These are phyloP conservation scores for Roridomyces roridus DNA, from an alignment of 768 basidiomycete genomes.

Conservation along the genomic window DNA sequence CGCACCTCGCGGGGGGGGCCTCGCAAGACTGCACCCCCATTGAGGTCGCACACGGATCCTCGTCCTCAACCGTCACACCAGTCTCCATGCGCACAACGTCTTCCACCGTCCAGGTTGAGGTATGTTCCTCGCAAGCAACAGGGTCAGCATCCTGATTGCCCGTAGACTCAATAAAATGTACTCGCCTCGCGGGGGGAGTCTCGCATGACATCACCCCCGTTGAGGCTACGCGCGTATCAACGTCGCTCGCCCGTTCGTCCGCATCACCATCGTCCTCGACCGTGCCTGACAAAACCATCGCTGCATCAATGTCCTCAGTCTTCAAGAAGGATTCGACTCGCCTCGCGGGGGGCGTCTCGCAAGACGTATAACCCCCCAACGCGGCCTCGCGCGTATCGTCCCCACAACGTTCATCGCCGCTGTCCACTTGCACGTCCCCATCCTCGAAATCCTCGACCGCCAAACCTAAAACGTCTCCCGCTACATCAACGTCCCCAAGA, in stretches of 20 bases:
- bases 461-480: too few relatives aligned
- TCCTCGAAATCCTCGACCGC: too few relatives aligned
- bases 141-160: neutral
- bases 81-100: too few relatives aligned
- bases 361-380: neutral
- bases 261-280: neutral
- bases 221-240: neutral
- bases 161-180: too few relatives aligned
- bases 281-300: neutral
- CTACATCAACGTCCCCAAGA: too few relatives aligned
- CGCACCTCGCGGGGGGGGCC: slow-evolving; percentile 13
- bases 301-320: neutral
- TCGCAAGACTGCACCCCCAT: slow-evolving; percentile 2
- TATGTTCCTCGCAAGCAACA: too few relatives aligned
- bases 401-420: too few relatives aligned
- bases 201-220: too few relatives aligned
- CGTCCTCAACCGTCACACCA: neutral
- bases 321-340: neutral
- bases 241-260: neutral
- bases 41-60: neutral
- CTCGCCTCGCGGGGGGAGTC: too few relatives aligned
- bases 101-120: too few relatives aligned
- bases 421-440: too few relatives aligned
- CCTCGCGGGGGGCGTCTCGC: slow-evolving; percentile 12
- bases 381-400: too few relatives aligned